phyloP scores from a whole-genome alignment of 495 filamentous ascomycete genomes.

The Lasiosphaeria miniovina region DNA sequence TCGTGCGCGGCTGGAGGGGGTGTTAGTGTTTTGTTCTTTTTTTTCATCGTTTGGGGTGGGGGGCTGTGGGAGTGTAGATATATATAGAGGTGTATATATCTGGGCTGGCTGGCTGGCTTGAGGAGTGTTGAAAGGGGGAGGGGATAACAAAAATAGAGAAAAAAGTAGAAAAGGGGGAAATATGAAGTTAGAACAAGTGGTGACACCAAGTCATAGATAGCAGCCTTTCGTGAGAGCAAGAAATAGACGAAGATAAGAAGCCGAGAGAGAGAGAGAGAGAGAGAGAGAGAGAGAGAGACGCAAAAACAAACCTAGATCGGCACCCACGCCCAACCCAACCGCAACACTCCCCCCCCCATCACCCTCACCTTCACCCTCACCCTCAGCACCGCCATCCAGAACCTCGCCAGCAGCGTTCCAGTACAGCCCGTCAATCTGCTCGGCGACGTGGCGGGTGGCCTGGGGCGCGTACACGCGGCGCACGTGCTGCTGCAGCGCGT shows the following conservation, averaged over 20 bases:
- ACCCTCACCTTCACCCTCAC: constrained; percentile 46
- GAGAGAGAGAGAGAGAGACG: constrained; percentile 16
- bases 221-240: too few species aligned
- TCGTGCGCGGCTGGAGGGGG: constrained; percentile 34
- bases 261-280: too few species aligned
- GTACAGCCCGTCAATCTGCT: constrained; percentile 76
- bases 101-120: too few species aligned
- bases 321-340: constrained; percentile 24
- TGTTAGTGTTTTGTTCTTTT: background rate
- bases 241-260: too few species aligned
- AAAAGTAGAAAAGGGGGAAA: too few species aligned
- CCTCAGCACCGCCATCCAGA: constrained; percentile 24
- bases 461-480: constrained; percentile 71
- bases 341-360: constrained; percentile 28
- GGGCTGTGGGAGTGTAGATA: too few species aligned
- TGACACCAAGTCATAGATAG: too few species aligned
- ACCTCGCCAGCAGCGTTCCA: constrained; percentile 48
- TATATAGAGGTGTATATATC: too few species aligned
- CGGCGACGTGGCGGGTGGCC: constrained; percentile 72
- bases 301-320: constrained; percentile 37
- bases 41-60: background rate
- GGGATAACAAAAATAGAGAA: too few species aligned
- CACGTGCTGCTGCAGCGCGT: constrained; percentile 64
- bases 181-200: too few species aligned
- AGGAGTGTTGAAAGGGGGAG: too few species aligned